Evolutionary conservation across 2,329 filamentous ascomycete genomes (phyloP), one percentile per base, ranked within the genome.

Genomic region (Nannizziopsis barbatae): DNA sequence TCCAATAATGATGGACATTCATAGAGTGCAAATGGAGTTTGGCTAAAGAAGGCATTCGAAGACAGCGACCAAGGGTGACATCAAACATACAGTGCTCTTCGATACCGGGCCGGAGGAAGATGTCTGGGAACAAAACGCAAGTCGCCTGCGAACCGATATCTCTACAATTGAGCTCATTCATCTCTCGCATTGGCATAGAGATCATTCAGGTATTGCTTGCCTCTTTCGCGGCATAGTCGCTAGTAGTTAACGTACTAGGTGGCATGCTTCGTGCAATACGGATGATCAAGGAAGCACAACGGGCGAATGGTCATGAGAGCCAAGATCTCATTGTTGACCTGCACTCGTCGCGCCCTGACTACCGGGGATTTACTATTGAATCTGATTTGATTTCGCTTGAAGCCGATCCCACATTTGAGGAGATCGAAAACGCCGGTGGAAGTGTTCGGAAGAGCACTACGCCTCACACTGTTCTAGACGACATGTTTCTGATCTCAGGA

Each of bases 181-280:
- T 42, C 59, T 77, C 18, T 74, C 71, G 4, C 71, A 75, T 54
- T 76, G 75, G 75, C 73, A 78, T 60, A 67, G 74, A 35, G 73
- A 78, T 52, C 73, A 78, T 53, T 75, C 73, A 20, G 72, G 72
- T 68, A 45, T n/a, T 6, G 15, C n/a, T 17, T 38, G 20, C n/a
- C 18, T 32, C 10, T 20, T 7, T 12, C 12, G 7, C 7, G 22
- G 7, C 22, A 27, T 27, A 27, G 22, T 9, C 18, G 10, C 22
- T 37, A 38, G 32, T 38, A n/a, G 4, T 32, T 27, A 22, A 37
- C 7, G 14, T 8, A 17, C 14, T 27, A 70, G 66, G 70, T n/a
- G 73, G 75, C 4, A 65, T 79, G 60, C 59, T 70, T 15, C 64
- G 63, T 39, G 73, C 75, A n/a, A 61, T 78, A 39, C 57, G 62